Conservation (phyloP, 768 basidiomycete species). For the Auricularia auricula-judae region DNA sequence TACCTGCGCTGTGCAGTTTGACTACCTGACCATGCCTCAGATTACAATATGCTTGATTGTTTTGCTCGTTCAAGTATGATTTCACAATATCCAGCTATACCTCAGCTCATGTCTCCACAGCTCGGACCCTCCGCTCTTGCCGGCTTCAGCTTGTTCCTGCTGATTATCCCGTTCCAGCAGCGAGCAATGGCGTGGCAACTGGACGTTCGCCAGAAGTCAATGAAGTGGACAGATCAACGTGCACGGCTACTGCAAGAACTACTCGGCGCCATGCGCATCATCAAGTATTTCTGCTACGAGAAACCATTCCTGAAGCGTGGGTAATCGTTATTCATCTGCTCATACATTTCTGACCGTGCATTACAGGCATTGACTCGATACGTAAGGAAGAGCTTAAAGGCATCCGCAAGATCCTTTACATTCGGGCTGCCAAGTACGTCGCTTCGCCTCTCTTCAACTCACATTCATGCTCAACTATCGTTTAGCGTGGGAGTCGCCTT, state of each 20-base stretch:
- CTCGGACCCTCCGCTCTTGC: constrained; percentile 61
- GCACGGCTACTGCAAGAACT: constrained; percentile 58
- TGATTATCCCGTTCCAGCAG: constrained; percentile 53
- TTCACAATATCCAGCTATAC: constrained; percentile 17
- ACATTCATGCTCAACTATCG: constrained; percentile 9
- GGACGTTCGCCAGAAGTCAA: constrained; percentile 38
- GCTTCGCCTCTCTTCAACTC: constrained; percentile 6
- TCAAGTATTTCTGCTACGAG: constrained; percentile 71
- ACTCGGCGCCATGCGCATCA: constrained; percentile 58
- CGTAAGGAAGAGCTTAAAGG: constrained; percentile 45
- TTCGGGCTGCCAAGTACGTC: constrained; percentile 50
- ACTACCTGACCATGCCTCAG: neutral
- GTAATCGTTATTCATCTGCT: constrained; percentile 10
- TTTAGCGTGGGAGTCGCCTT: constrained; percentile 40
- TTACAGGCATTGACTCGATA: constrained; percentile 40
- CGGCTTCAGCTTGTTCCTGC: constrained; percentile 54
- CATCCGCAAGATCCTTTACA: constrained; percentile 44
- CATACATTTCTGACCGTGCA: neutral
- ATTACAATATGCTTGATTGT: constrained; percentile 44
- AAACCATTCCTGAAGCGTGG: constrained; percentile 51
- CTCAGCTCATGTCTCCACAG: constrained; percentile 19
- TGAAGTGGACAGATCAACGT: constrained; percentile 52
- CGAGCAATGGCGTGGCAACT: constrained; percentile 51
- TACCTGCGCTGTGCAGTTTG: neutral
- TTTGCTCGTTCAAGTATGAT: constrained; percentile 32